Base-by-base conservation (phyloP, 1,139 yeast genomes). In the Suhomyces guaymorum region DNA sequence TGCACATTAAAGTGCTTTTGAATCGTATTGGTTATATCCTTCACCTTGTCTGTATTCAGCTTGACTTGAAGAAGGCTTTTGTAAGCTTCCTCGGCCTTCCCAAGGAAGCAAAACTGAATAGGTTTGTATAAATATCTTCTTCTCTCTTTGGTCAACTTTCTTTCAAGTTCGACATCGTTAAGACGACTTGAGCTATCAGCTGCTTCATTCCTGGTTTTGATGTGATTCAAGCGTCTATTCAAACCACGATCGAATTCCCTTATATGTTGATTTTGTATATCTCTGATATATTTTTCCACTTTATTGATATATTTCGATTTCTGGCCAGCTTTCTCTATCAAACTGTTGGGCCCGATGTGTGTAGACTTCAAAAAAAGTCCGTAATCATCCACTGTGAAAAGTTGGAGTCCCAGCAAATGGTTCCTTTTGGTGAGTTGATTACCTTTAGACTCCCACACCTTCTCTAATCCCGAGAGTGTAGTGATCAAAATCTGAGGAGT, bases 91-190 rank as follows among this genome's bases (percentile, higher is more conserved):
- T 47, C 46, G 9, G 47, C 35, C 10, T 43, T 48, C 9, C 52
- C 48, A 11, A 59, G 41, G 20, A 59, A 58, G 17, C 62, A 56
- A 38, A 39, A 57, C 33, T 61, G 67, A 9, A 59, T 48, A n/a
- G 63, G 61, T 27, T 57, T 58, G 34, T 55, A 58, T 5, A 57
- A 40, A 9, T 45, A 38, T 26, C 46, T 51, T 22, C 61, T 47
- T 28, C 43, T 50, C n/a, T 43, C 43, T 24, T 54, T 53, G 14
- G 40, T 33, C 6, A 54, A 25, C 23, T 41, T 43, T 24, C 38
- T 47, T 14, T 52, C 38, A 15, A 53, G 38, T 7, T 38, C 37
- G 6, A 24, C 10, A 9, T 12, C 16, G 5, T n/a, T 8, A 15
- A 21, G 9, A 3, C 15, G 24, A 10, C 15, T 9, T 2, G 6